A percentile compares a stretch with the other conserved stretches of the same genome.
phyloP scores from a whole-genome alignment of 805 yeast genomes.

The Candida suzukii region DNA sequence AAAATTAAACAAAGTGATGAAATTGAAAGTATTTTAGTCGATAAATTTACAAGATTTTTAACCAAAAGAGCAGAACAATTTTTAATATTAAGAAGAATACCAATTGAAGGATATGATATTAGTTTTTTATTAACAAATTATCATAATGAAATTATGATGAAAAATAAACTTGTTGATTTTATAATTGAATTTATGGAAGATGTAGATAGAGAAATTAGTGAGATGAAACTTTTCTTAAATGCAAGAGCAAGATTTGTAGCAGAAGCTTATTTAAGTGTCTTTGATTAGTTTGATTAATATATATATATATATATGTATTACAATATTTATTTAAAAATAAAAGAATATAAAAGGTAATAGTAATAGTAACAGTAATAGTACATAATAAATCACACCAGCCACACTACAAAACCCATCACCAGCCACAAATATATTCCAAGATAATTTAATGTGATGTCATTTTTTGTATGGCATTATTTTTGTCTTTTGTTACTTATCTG shows the following conservation, averaged over 20 bases:
- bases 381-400: too few species aligned
- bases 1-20: conserved; percentile 97
- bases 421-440: too few species aligned
- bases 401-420: too few species aligned
- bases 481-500: too few species aligned
- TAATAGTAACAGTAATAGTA: too few species aligned
- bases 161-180: conserved; percentile 91
- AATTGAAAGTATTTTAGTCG: conserved; percentile 89
- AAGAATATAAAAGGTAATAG: too few species aligned
- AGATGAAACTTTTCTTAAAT: conserved; percentile 92
- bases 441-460: too few species aligned
- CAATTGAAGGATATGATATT: conserved; percentile 86
- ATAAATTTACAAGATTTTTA: conserved; percentile 87
- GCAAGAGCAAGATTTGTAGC: conserved; percentile 98
- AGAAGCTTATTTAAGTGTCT: conserved; percentile 88
- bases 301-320: too few species aligned
- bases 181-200: conserved; percentile 98
- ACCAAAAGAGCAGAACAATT: conserved; percentile 95
- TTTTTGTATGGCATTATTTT: too few species aligned
- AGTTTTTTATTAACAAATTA: conserved; percentile 88
- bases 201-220: conserved; percentile 97
- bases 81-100: conserved; percentile 83
- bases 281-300: conserved; percentile 40
- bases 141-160: conserved; percentile 94
- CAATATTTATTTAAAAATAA: too few species aligned